A percentile compares a stretch with the other conserved stretches of the same genome.
Evolutionary conservation across 2,329 filamentous ascomycete genomes (phyloP).

Genomic region (Penicillium sp.): DNA sequence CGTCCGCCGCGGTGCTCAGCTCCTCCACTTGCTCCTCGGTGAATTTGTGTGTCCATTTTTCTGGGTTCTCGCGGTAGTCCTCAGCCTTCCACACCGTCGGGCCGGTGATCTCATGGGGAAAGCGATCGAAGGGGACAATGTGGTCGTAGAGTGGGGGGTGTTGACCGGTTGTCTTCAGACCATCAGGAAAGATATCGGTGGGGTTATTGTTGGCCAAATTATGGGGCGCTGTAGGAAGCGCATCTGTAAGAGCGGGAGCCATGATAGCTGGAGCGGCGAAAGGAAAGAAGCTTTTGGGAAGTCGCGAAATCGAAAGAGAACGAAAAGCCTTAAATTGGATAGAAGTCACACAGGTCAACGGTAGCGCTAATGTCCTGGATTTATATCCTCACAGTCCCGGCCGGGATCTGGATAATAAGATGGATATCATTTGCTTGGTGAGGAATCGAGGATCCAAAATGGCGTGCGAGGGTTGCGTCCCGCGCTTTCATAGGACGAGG

Average conservation of each 20-base stretch:
- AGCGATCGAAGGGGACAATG: constrained; percentile 67
- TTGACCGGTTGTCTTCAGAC: constrained; percentile 70
- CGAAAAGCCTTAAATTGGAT: not conserved
- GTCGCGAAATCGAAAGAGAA: not conserved
- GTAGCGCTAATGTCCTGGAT: constrained; percentile 3
- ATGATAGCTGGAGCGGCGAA: constrained; percentile 23
- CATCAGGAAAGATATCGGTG: constrained; percentile 61
- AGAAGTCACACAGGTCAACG: not conserved
- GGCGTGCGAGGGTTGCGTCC: constrained; percentile 29
- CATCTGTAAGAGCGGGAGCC: constrained; percentile 44
- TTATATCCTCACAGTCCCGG: constrained; percentile 17
- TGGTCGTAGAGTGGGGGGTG: constrained; percentile 67
- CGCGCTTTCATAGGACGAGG: constrained; percentile 18
- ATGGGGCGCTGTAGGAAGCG: constrained; percentile 41
- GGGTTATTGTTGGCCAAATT: constrained; percentile 40
- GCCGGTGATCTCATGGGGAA: constrained; percentile 70
- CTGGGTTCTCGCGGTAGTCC: constrained; percentile 63
- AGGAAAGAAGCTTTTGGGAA: not conserved
- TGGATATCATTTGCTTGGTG: constrained; percentile 18
- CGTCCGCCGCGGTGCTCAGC: constrained; percentile 66
- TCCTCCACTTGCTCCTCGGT: constrained; percentile 67
- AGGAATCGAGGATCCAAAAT: constrained; percentile 30
- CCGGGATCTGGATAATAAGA: constrained; percentile 8
- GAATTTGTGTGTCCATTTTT: constrained; percentile 73
- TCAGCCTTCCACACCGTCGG: constrained; percentile 71